Evolutionary conservation across 1,284 basidiomycete genomes (phyloP).

Genomic region (Papiliotrema laurentii): DNA sequence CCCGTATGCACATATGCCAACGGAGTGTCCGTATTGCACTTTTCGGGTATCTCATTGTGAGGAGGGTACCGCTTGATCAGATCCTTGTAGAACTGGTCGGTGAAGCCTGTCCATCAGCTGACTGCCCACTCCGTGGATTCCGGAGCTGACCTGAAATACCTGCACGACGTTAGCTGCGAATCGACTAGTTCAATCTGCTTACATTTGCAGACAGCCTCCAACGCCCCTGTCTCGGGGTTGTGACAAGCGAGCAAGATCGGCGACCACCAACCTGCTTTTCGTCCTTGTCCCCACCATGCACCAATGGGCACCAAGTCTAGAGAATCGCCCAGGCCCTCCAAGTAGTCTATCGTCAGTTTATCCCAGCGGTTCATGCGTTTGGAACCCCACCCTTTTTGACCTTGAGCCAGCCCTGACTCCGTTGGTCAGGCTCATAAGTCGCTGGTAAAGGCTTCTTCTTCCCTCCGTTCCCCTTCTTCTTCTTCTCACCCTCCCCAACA

Average conservation of each 20-base stretch:
- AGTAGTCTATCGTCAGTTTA: conserved; percentile 31
- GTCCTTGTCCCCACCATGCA: conserved; percentile 88
- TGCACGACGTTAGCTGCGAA: background rate
- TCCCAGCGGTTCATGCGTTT: conserved; percentile 43
- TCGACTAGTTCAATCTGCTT: conserved; percentile 7
- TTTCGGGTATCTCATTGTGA: conserved; percentile 53
- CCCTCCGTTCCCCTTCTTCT: conserved; percentile 17
- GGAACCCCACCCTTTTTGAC: conserved; percentile 63
- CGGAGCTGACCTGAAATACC: conserved; percentile 2
- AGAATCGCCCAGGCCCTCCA: conserved; percentile 52
- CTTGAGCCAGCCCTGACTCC: conserved; percentile 65
- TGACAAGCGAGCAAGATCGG: conserved; percentile 80
- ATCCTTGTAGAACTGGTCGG: conserved; percentile 78
- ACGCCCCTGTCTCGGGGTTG: conserved; percentile 63
- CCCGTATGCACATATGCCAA: conserved; percentile 67
- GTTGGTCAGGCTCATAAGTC: conserved; percentile 77
- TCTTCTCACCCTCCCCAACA: conserved; percentile 18
- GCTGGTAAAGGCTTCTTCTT: conserved; percentile 71
- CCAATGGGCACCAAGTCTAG: conserved; percentile 66
- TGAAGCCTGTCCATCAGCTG: conserved; percentile 60
- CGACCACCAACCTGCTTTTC: conserved; percentile 90
- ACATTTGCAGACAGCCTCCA: conserved; percentile 83
- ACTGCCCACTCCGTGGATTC: background rate
- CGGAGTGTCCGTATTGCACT: conserved; percentile 57
- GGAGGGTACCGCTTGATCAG: conserved; percentile 63